phyloP scores from a whole-genome alignment of 768 basidiomycete genomes.

The Postia placenta region DNA sequence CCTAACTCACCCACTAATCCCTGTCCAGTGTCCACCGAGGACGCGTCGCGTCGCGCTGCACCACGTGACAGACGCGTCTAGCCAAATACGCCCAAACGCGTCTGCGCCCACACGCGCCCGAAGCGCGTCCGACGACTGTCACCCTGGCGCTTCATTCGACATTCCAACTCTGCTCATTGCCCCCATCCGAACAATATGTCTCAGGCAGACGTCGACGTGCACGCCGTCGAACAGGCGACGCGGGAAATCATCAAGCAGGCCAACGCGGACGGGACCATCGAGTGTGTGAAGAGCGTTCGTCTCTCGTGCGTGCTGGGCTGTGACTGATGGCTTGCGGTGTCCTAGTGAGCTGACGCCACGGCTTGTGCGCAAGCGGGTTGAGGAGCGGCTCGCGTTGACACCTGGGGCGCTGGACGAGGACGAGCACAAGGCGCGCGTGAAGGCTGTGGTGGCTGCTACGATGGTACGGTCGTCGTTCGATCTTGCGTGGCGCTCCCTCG shows the following conservation, averaged over 20 bases:
- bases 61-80: neutral
- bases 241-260: conserved; percentile 25
- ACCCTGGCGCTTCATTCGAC: too few relatives aligned
- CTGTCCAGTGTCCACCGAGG: too few relatives aligned
- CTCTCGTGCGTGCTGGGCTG: neutral
- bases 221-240: conserved; percentile 26
- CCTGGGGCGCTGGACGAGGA: conserved; percentile 35
- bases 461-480: conserved; percentile 24
- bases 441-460: conserved; percentile 33
- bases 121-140: neutral
- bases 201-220: conserved; percentile 17
- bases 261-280: conserved; percentile 25
- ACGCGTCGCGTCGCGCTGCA: conserved; percentile 1
- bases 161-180: too few relatives aligned
- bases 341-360: conserved; percentile 43
- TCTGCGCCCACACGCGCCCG: conserved; percentile 1
- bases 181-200: too few relatives aligned
- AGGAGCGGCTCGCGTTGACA: conserved; percentile 38
- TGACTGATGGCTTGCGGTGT: neutral
- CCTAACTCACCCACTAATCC: too few relatives aligned
- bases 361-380: conserved; percentile 44
- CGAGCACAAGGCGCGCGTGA: conserved; percentile 43
- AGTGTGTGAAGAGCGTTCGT: conserved; percentile 12
- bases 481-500: neutral
- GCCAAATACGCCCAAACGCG: conserved; percentile 4